phyloP scores from a whole-genome alignment of 305 asterid species.

The Rubia balearica region DNA sequence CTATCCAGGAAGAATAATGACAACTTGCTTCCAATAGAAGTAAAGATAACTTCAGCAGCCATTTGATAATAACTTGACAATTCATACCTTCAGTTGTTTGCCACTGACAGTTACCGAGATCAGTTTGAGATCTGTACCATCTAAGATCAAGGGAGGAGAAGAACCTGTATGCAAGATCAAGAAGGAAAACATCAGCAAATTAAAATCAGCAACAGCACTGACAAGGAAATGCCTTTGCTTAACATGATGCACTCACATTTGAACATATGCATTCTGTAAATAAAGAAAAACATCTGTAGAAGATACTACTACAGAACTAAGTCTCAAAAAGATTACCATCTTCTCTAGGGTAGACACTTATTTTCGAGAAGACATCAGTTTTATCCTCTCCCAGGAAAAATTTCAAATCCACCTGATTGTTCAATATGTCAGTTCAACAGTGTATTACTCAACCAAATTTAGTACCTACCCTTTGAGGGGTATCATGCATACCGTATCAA shows the following conservation, averaged over 20 bases:
- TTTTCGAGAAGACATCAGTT: conserved; percentile 55
- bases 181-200: conserved; percentile 11
- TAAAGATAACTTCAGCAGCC: not conserved
- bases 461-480: not conserved
- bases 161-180: conserved; percentile 39
- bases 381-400: conserved; percentile 74
- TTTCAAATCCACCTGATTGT: conserved; percentile 64
- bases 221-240: not conserved
- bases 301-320: not conserved
- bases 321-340: conserved; percentile 46
- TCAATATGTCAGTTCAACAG: conserved; percentile 11
- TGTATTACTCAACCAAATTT: conserved; percentile 5
- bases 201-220: not conserved
- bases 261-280: too few relatives aligned
- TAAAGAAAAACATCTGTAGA: not conserved
- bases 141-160: conserved; percentile 58
- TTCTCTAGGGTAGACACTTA: conserved; percentile 58
- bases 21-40: not conserved
- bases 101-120: conserved; percentile 54
- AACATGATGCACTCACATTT: not conserved
- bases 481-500: conserved; percentile 44
- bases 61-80: not conserved
- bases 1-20: not conserved
- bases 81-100: conserved; percentile 53
- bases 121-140: conserved; percentile 73